Conservation (phyloP, 2,329 filamentous ascomycete species). For the Blastomyces silverae region DNA sequence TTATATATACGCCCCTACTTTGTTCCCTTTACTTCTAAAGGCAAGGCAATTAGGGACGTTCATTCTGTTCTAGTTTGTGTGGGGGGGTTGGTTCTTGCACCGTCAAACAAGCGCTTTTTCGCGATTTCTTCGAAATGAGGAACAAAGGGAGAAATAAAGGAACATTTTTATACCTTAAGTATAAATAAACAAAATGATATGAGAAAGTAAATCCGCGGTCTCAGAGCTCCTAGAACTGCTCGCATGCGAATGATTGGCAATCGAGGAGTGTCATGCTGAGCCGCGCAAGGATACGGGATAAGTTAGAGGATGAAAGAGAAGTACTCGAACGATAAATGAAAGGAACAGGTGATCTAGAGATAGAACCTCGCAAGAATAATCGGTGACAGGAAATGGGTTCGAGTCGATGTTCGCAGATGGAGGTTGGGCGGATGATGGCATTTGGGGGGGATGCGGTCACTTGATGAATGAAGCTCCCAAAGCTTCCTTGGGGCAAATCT, state of each 20-base stretch:
- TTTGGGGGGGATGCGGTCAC: neutral
- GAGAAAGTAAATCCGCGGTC: neutral
- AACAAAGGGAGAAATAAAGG: neutral
- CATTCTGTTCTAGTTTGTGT: neutral
- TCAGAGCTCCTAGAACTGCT: slow-evolving; percentile 1
- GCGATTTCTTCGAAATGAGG: neutral
- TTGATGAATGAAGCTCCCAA: neutral
- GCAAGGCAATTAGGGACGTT: slow-evolving; percentile 8
- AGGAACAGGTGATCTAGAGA: neutral
- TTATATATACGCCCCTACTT: neutral
- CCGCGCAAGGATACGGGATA: neutral
- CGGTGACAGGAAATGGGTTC: neutral
- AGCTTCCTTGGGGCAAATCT: neutral
- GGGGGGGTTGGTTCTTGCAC: neutral
- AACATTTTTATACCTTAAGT: slow-evolving; percentile 11
- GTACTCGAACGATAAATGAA: neutral
- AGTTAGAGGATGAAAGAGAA: neutral
- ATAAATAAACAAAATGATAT: slow-evolving; percentile 5
- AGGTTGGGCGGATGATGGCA: neutral
- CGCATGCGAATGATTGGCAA: neutral
- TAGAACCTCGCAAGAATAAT: neutral
- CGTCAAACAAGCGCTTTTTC: neutral
- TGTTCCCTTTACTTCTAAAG: slow-evolving; percentile 3
- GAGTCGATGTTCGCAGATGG: neutral
- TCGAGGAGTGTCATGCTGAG: neutral